Percentiles rank a stretch among this genome's conserved stretches.
These are phyloP conservation scores for Takakia lepidozioides DNA, from an alignment of 225 moss, liverwort and hornwort species.

Conservation along the genomic window DNA sequence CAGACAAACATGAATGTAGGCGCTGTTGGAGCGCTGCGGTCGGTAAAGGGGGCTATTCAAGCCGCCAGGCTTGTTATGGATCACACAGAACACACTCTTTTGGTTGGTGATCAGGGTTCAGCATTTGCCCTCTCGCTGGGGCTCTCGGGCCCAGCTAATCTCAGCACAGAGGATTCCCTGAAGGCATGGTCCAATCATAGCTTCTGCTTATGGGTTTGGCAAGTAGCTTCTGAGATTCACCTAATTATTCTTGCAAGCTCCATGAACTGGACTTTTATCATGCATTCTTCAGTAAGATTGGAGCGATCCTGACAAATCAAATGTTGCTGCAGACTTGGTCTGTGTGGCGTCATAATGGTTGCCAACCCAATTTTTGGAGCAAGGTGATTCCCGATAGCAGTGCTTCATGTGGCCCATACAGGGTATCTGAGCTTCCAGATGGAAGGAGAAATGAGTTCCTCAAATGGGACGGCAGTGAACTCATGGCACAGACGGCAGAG, in stretches of 20 bases:
- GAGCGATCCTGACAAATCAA: no score
- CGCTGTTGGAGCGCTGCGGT: constrained; percentile 84
- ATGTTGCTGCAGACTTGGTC: constrained; percentile 44
- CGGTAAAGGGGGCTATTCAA: constrained; percentile 71
- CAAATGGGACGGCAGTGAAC: neutral
- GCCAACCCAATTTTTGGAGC: constrained; percentile 95
- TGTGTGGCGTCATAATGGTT: constrained; percentile 48
- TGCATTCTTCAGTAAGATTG: no score
- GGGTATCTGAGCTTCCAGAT: constrained; percentile 13
- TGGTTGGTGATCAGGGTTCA: constrained; percentile 89
- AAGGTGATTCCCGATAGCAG: constrained; percentile 64
- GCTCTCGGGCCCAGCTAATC: constrained; percentile 69
- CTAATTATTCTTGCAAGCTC: no score
- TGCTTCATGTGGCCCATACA: constrained; percentile 75
- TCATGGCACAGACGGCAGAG: constrained; percentile 12
- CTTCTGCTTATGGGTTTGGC: neutral
- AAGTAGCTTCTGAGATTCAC: no score
- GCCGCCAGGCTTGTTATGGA: constrained; percentile 94
- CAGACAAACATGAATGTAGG: constrained; percentile 93
- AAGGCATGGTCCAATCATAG: constrained; percentile 12
- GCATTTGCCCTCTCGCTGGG: constrained; percentile 69
- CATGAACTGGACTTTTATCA: no score
- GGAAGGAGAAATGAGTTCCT: neutral
- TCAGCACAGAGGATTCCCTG: constrained; percentile 77
- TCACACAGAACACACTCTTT: constrained; percentile 78